Conservation (phyloP, 73 alveolate species). For the Loxodes magnus region DNA sequence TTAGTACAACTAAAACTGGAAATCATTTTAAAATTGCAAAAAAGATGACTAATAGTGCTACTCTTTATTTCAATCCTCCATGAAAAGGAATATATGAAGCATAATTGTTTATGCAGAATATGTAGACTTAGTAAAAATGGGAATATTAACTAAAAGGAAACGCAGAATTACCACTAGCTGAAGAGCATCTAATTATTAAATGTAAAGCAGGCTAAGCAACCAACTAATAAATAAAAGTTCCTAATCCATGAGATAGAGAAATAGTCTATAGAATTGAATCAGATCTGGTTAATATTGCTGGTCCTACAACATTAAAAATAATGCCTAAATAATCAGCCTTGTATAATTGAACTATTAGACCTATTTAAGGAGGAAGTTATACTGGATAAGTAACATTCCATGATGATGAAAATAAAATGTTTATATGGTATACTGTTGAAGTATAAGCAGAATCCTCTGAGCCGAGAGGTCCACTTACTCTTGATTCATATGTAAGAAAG, state of each 20-base stretch:
- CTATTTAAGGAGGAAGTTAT: conserved; percentile 87
- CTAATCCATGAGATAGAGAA: conserved; percentile 69
- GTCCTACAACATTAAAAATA: conserved; percentile 34
- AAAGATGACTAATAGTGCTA: conserved; percentile 49
- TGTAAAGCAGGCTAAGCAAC: conserved; percentile 87
- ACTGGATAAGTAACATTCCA: conserved; percentile 89
- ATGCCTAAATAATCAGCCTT: conserved; percentile 22
- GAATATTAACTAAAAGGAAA: conserved; percentile 89
- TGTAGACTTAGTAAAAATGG: conserved; percentile 78
- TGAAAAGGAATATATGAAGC: conserved; percentile 75
- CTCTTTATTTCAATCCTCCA: conserved; percentile 76
- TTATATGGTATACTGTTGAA: conserved; percentile 96
- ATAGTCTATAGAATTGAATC: conserved; percentile 82
- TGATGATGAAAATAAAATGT: conserved; percentile 69
- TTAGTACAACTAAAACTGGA: no score
- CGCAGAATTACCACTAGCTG: conserved; percentile 98
- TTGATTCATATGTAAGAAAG: no score
- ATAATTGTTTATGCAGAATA: conserved; percentile 67
- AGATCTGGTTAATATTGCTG: conserved; percentile 86
- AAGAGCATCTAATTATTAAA: conserved; percentile 83
- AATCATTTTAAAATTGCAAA: conserved; percentile 59
- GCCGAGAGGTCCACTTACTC: no score
- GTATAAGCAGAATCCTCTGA: no score
- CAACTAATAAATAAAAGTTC: conserved; percentile 57
- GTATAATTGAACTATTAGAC: conserved; percentile 49